These are phyloP conservation scores for Corymbia maculata DNA, from an alignment of 345 rosid species.

Conservation along the genomic window DNA sequence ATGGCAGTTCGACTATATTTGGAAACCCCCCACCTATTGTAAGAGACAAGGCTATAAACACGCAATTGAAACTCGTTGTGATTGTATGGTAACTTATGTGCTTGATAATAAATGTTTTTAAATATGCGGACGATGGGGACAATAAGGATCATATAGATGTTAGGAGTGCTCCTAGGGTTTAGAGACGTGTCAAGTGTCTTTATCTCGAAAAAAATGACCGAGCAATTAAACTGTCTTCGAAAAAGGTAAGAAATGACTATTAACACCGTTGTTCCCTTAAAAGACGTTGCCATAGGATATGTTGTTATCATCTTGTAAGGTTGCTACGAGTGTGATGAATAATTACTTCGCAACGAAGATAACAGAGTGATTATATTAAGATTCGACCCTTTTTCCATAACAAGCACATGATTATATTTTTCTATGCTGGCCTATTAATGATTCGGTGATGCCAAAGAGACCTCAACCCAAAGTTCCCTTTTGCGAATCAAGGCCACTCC, in stretches of 20 bases:
- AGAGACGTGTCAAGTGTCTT: background rate
- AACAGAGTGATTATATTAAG: background rate
- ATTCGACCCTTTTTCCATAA: accelerated
- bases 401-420: background rate
- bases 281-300: accelerated
- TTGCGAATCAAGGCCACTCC: background rate
- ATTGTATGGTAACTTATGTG: background rate
- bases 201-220: background rate
- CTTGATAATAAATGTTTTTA: background rate
- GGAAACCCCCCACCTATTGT: background rate
- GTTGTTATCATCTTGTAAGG: background rate
- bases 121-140: accelerated
- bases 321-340: accelerated
- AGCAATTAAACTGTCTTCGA: background rate
- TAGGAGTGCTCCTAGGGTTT: background rate
- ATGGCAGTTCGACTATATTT: background rate
- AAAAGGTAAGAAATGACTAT: background rate
- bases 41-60: background rate
- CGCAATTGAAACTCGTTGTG: background rate
- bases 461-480: background rate
- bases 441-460: background rate
- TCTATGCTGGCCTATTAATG: too few species aligned
- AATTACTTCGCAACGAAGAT: background rate
- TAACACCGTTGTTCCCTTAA: accelerated
- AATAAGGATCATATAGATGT: accelerated